Base-by-base conservation (phyloP, 1,284 basidiomycete genomes). In the Malassezia arunalokei region DNA sequence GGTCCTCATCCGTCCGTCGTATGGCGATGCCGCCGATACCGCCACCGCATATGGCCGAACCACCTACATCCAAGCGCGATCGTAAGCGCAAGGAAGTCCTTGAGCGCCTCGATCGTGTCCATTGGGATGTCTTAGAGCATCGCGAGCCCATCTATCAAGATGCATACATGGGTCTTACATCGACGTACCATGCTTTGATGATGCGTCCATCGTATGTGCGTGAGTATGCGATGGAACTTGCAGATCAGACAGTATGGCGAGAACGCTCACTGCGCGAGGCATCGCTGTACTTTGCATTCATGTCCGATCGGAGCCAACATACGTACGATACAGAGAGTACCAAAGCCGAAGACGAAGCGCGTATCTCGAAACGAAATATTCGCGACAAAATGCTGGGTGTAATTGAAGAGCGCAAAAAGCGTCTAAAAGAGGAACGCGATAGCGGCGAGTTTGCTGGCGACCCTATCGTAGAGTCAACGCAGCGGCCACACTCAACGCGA, bases 1-100 rank as follows among this genome's bases (percentile, higher is more conserved):
- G 15, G 11, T 15, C 39, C n/a, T 9, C 14, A 6, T n/a, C 39
- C 39, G 9, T 15, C 9, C n/a, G 39, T 2, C 20, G 39, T 40
- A 35, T 15, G 33, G 33, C 33, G 5, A 35, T 15, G 15, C 11
- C 33, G 15, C 33, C 33, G 33, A 11, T 28, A 40, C 48, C 48
- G 48, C 47, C 28, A n/a, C 29, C 33, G 4, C 29, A 31, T 17
- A 29, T 43, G 14, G 35, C 31, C 1, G 52, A 49, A 28, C 15
- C 40, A 5, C 27, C n/a, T 3, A 24, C 29, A 12, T 29, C 47
- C 0, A 65, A 65, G 39, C 63, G 62, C 44, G 62, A 64, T 51
- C 60, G 61, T 55, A 73, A 70, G 57, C 59, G 68, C 42, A 64
- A 62, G 37, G 70, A 73, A 40, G 64, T 71, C 27, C 61, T 73